Base-by-base conservation (phyloP, 768 basidiomycete genomes). In the Cyathus striatus region DNA sequence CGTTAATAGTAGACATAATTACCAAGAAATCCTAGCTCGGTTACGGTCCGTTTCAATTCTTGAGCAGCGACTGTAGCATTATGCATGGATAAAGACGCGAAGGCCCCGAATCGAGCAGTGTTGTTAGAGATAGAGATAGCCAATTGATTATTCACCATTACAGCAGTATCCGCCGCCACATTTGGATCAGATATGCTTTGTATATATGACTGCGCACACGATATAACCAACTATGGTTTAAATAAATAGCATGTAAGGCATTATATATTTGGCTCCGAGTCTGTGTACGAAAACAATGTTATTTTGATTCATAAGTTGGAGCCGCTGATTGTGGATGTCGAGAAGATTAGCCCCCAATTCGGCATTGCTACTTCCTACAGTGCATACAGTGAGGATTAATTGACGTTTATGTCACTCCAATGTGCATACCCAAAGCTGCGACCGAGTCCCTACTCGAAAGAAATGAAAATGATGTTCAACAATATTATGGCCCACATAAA, bases 11-110 rank as follows among this genome's bases (percentile, higher is more conserved):
- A 17, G n/a, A 23, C 17, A 13, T 39, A n/a, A 10, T 23, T 27
- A 60, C 65, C 70, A 14, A 70, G 46, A 23, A 70, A 65, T 14
- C 71, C 71, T 1, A 72, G 60, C 32, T 70, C 62, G 6, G 56
- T 49, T 4, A 72, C 64, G 1, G 69, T 42, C 23, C 70, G 65
- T 5, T 61, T 60, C n/a, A 73, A 52, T 37, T 73, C 70, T 17
- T 58, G 52, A 5, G 62, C 65, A 2, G 70, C 71, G 18, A 51
- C 52, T 1, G 64, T 62, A n/a, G 70, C 67, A 40, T 73, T 66
- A 36, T 72, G 68, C 71, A 73, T 73, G 3, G 69, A 55, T 6
- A 73, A 43, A 3, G 69, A 51, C 6, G 68, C 71, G 46, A 72
- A 72, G 5, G 53, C 69, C 6, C 68, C 69, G 36, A 73, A 72